Conservation (phyloP, 78 protist species). For the Tieghemostelium lacteum region DNA sequence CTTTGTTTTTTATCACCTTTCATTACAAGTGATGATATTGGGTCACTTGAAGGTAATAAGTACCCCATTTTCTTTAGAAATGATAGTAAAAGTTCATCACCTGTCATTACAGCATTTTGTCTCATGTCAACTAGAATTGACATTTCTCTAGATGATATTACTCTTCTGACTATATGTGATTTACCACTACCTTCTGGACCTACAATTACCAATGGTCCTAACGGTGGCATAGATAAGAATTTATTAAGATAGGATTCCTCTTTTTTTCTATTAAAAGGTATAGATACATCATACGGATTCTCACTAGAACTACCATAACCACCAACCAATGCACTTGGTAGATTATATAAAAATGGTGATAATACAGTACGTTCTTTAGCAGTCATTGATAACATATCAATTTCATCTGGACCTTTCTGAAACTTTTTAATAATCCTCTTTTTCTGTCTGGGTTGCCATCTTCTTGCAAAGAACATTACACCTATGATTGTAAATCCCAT, state of each 20-base stretch:
- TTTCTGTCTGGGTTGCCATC: conserved; percentile 75
- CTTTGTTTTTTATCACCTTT: conserved; percentile 77
- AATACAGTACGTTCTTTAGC: conserved; percentile 6
- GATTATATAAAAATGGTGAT: neutral
- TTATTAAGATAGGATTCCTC: conserved; percentile 31
- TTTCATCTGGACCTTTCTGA: conserved; percentile 21
- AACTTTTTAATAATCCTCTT: conserved; percentile 45
- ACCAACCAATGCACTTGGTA: neutral
- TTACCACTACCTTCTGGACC: conserved; percentile 79
- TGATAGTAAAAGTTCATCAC: conserved; percentile 56
- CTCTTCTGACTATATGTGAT: conserved; percentile 48
- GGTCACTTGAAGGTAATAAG: conserved; percentile 60
- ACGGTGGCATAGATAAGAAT: conserved; percentile 38
- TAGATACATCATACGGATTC: neutral
- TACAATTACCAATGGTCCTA: conserved; percentile 56
- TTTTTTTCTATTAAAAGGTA: conserved; percentile 28
- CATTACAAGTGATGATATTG: conserved; percentile 48
- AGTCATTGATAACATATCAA: conserved; percentile 39
- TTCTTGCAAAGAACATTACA: conserved; percentile 61
- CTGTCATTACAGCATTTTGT: conserved; percentile 68
- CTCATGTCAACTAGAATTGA: conserved; percentile 70
- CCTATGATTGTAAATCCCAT: conserved; percentile 66
- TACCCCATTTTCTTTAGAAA: conserved; percentile 57
- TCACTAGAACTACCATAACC: neutral
- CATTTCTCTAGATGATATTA: conserved; percentile 38